Percentiles rank a stretch among this genome's conserved stretches.
Evolutionary conservation across 2,329 filamentous ascomycete genomes (phyloP).

Genomic region (Penicillium sp.): DNA sequence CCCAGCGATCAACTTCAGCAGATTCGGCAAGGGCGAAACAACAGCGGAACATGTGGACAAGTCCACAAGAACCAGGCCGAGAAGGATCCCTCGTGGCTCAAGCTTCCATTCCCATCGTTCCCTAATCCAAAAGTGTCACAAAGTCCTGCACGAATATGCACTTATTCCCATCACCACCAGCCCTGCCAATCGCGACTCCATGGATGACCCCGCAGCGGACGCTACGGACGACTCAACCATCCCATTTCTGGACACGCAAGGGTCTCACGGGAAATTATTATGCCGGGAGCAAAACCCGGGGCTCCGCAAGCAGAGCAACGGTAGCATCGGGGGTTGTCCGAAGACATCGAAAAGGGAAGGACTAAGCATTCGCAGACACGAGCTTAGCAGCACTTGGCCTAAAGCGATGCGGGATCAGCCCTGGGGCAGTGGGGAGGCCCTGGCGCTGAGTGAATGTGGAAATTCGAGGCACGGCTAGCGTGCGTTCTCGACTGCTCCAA

Average conservation of each 20-base stretch:
- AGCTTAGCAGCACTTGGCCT: background rate
- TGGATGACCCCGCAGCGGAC: too few species aligned
- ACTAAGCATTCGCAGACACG: background rate
- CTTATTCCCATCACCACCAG: too few species aligned
- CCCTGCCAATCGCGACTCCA: too few species aligned
- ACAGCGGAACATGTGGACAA: too few species aligned
- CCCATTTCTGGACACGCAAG: background rate
- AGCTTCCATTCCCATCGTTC: background rate
- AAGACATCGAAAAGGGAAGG: background rate
- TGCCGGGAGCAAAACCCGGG: background rate
- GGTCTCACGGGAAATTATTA: background rate
- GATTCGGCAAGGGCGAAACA: too few species aligned
- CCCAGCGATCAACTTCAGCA: too few species aligned
- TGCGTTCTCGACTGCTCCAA: too few species aligned
- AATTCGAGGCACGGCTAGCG: background rate
- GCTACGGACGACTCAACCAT: too few species aligned
- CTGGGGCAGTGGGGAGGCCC: too few species aligned
- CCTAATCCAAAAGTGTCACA: too few species aligned
- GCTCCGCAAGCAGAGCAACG: constrained; percentile 4
- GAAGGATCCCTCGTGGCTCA: background rate
- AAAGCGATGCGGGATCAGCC: background rate
- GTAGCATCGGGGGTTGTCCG: constrained; percentile 5
- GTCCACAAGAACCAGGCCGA: too few species aligned
- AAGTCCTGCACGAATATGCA: too few species aligned
- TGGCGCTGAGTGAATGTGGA: background rate